Percentiles rank a stretch among this genome's conserved stretches.
Evolutionary conservation across 2,329 filamentous ascomycete species (phyloP).

Genomic region (Albophoma yamanashiensis): DNA sequence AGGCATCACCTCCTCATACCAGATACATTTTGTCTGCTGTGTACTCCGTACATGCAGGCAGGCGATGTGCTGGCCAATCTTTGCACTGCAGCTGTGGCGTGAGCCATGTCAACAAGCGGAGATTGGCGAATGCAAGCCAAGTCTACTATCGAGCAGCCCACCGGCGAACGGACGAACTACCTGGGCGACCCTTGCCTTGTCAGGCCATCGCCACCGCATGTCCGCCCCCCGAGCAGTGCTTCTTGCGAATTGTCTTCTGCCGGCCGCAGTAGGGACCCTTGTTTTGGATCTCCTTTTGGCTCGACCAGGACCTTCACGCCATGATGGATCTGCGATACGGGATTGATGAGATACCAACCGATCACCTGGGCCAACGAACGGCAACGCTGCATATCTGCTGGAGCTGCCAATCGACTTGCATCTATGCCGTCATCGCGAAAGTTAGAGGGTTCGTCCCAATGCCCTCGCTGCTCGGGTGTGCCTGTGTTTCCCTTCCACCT

Average conservation of each 20-base stretch:
- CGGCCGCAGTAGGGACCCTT: too few species aligned
- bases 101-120: neutral
- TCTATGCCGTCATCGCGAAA: neutral
- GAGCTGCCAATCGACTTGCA: neutral
- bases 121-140: slow-evolving; percentile 1
- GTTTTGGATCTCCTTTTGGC: neutral
- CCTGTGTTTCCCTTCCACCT: neutral
- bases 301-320: neutral
- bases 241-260: neutral
- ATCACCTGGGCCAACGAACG: neutral
- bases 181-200: neutral
- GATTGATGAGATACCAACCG: slow-evolving; percentile 3
- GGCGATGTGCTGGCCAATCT: slow-evolving; percentile 1
- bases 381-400: neutral
- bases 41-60: neutral
- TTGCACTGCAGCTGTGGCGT: neutral
- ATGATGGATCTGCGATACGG: neutral
- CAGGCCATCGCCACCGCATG: neutral
- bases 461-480: neutral
- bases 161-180: neutral
- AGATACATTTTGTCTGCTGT: slow-evolving; percentile 5
- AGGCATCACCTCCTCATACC: slow-evolving; percentile 4
- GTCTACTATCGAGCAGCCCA: neutral
- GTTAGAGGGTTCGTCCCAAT: neutral
- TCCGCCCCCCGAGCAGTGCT: neutral